Conservation (phyloP, 2,329 filamentous ascomycete species). For the Knufia fluminis region DNA sequence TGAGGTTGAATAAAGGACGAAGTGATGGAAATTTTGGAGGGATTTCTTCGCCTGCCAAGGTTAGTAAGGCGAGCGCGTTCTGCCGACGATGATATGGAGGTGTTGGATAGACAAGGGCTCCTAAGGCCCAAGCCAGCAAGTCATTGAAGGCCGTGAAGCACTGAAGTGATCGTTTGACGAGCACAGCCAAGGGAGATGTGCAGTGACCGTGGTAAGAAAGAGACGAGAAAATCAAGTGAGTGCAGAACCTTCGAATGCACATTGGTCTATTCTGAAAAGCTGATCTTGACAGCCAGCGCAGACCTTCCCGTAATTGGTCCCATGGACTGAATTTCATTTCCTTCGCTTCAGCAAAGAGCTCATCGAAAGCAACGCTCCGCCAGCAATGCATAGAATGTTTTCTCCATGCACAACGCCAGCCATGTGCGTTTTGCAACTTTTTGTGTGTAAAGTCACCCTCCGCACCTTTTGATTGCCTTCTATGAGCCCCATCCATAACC, state of each 20-base stretch:
- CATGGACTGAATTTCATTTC: background rate
- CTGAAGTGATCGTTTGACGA: too few relatives aligned
- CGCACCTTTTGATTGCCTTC: constrained; percentile 7
- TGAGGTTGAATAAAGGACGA: too few relatives aligned
- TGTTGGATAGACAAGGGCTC: too few relatives aligned
- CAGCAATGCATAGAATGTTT: constrained; percentile 8
- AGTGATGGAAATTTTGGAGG: too few relatives aligned
- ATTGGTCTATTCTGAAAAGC: constrained; percentile 2
- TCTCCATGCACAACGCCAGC: constrained; percentile 7
- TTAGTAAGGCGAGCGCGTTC: too few relatives aligned
- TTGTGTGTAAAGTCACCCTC: constrained; percentile 9
- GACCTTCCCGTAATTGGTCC: constrained; percentile 16
- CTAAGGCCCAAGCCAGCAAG: too few relatives aligned
- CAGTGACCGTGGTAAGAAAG: too few relatives aligned
- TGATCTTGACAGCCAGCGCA: constrained; percentile 17
- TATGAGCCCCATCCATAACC: constrained; percentile 14
- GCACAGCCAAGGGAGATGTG: too few relatives aligned
- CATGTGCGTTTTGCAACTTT: constrained; percentile 5
- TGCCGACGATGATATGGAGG: too few relatives aligned
- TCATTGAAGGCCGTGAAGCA: too few relatives aligned
- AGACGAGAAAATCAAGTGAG: too few relatives aligned
- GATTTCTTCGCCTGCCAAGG: too few relatives aligned
- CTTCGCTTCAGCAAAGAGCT: constrained; percentile 11
- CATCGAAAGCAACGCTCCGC: constrained; percentile 13
- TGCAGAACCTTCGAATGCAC: background rate